phyloP scores from a whole-genome alignment of 2,329 filamentous ascomycete species.

The Sporothrix dimorphospora region DNA sequence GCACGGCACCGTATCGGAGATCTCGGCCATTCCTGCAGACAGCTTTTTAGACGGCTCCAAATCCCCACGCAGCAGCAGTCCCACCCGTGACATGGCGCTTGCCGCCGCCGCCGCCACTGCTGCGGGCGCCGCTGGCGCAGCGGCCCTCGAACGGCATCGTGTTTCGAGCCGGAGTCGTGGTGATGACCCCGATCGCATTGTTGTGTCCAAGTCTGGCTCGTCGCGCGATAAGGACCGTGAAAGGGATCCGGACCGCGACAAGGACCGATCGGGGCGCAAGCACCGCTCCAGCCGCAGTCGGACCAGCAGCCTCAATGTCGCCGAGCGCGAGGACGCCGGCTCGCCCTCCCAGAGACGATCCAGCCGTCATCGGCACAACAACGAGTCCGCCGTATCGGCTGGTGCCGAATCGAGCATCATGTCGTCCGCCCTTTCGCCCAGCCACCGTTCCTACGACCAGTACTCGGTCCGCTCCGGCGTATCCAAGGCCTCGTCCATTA shows the following conservation, averaged over 20 bases:
- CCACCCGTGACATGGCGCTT: constrained; percentile 46
- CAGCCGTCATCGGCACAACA: constrained; percentile 53
- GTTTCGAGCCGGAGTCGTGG: constrained; percentile 42
- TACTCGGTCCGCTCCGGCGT: constrained; percentile 55
- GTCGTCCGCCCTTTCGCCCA: constrained; percentile 57
- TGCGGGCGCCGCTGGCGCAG: constrained; percentile 47
- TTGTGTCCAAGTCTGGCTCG: constrained; percentile 37
- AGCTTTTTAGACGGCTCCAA: constrained; percentile 65
- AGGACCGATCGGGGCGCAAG: constrained; percentile 50
- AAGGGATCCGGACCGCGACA: constrained; percentile 36
- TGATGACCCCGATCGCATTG: constrained; percentile 47
- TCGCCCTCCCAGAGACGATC: constrained; percentile 53
- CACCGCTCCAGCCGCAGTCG: constrained; percentile 53
- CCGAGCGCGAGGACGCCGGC: constrained; percentile 54
- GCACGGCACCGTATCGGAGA: constrained; percentile 74
- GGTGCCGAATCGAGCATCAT: constrained; percentile 58
- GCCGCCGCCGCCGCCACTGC: constrained; percentile 46
- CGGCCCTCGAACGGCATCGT: constrained; percentile 46
- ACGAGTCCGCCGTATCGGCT: constrained; percentile 55
- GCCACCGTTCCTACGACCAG: constrained; percentile 59
- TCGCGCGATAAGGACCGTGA: constrained; percentile 22
- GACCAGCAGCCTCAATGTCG: constrained; percentile 48
- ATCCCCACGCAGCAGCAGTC: constrained; percentile 49
- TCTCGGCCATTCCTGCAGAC: constrained; percentile 72
- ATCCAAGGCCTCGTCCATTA: constrained; percentile 71